Base-by-base conservation (phyloP, 305 asterid species). In the Fraxinus greggii region DNA sequence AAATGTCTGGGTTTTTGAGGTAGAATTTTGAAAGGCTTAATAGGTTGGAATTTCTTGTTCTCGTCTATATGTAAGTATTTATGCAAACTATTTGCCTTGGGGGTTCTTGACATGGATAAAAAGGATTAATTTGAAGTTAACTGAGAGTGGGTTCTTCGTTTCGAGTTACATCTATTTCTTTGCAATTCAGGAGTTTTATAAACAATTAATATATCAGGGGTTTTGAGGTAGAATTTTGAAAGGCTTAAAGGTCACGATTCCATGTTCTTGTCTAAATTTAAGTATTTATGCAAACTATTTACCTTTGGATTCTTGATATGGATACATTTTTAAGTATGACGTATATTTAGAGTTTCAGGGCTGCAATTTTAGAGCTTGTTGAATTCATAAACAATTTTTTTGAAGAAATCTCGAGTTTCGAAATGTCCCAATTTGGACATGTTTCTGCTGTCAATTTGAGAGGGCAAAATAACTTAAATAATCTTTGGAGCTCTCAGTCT, bases 361-460 rank as follows among this genome's bases (percentile, higher is more conserved):
- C 69, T 74, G 79, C 79, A 72, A 65, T 13, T 54, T 48, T 79
- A 84, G 75, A 70, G 83, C 74, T 82, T 6, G 82, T 28, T 78
- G 85, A 54, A 31, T 35, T 72, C 75, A 75, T 79, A 76, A 80
- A 36, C 31, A 77, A 21, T 65, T 67, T 65, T 63, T 23, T 65
- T 80, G 19, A 38, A 72, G 72, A 78, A 80, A 23, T n/a, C 75
- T 83, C 38, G 75, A 26, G 63, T 83, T 63, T 79, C 79, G 79
- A 80, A 76, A 94, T 95, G 99, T 85, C 90, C 82, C 95, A 89
- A 73, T 85, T 92, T 45, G 97, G 95, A 81, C 91, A 89, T 28
- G 97, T 92, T 84, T 95, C 98, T 86, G 97, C 97, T 1, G 89
- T 92, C 79, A 94, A 86, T 86, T 72, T 88, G 87, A 92, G 86